Evolutionary conservation across 2,329 filamentous ascomycete species (phyloP), one percentile per base, ranked within the genome.

Genomic region (Curvularia verruculosa): DNA sequence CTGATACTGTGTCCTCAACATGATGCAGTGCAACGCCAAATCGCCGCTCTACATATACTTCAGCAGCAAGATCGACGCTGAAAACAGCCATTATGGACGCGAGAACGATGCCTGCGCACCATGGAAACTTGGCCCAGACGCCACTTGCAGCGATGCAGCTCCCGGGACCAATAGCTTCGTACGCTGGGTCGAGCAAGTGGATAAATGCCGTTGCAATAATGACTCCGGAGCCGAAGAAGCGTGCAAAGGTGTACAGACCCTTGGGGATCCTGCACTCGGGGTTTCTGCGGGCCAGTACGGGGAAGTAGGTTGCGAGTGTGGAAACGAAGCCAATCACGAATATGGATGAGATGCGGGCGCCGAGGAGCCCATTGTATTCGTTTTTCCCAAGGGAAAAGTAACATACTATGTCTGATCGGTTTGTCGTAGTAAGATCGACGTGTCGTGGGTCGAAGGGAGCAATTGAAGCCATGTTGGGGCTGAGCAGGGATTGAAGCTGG

Each of bases 151-250:
- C 47, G 4, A 55, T 24, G 36, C 52, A 55, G 43, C 52, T 55
- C 10, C 47, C 39, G 0, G 47, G 52, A 13, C 52, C 52, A 15
- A 51, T 55, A 7, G 52, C 47, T 44, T 55, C 52, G 13, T 45
- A 55, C 10, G 46, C 52, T 5, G 52, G 52, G 28, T 55, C 52
- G 1, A 55, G 23, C 23, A 55, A 18, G 24, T 51, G 52, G 13
- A 55, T 51, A 13, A 55, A 55, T 0, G 52, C 52, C 9, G 52
- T 55, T 23, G 52, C 46, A 31, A 51, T 7, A 18, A 55, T 55
- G 7, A 51, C 47, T 1, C 52, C 52, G 7, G 52, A 51, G 24
- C 47, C 52, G 39, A 55, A 55, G 52, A 55, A 55, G 24, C 47
- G 52, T 1, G 52, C 52, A 1, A 55, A 55, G 2, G 52, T 55